Evolutionary conservation across 495 filamentous ascomycete genomes (phyloP).

Genomic region (Corynascus novoguineensis): DNA sequence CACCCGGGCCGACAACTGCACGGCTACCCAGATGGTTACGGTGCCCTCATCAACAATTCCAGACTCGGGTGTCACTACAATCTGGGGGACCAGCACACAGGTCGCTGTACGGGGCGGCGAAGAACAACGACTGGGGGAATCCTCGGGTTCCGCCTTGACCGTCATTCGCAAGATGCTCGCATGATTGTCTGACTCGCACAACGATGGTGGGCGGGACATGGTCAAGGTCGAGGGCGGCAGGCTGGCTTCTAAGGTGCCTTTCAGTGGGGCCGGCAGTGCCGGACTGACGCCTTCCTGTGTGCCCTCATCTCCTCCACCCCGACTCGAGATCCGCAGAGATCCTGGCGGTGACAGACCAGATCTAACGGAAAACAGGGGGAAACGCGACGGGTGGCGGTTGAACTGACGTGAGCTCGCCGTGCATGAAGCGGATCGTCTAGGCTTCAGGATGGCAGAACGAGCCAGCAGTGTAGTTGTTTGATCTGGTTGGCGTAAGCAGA

Average conservation of each 20-base stretch:
- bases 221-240: conserved; percentile 13
- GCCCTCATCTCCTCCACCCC: neutral
- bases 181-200: conserved; percentile 5
- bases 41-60: conserved; percentile 36
- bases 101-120: conserved; percentile 17
- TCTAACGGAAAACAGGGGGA: neutral
- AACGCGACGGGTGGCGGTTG: neutral
- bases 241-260: neutral
- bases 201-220: conserved; percentile 13
- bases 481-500: conserved; percentile 4
- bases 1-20: conserved; percentile 42
- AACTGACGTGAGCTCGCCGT: neutral
- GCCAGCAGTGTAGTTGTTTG: neutral
- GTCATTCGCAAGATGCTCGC: conserved; percentile 4
- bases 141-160: neutral
- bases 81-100: conserved; percentile 36
- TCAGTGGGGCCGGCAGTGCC: neutral
- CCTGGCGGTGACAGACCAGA: neutral
- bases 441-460: neutral
- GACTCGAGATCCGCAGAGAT: neutral
- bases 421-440: conserved; percentile 10
- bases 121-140: neutral
- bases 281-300: neutral
- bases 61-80: conserved; percentile 48
- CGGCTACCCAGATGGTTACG: conserved; percentile 40